phyloP scores from a whole-genome alignment of 768 basidiomycete species.

The Macrolepiota albuminosa region DNA sequence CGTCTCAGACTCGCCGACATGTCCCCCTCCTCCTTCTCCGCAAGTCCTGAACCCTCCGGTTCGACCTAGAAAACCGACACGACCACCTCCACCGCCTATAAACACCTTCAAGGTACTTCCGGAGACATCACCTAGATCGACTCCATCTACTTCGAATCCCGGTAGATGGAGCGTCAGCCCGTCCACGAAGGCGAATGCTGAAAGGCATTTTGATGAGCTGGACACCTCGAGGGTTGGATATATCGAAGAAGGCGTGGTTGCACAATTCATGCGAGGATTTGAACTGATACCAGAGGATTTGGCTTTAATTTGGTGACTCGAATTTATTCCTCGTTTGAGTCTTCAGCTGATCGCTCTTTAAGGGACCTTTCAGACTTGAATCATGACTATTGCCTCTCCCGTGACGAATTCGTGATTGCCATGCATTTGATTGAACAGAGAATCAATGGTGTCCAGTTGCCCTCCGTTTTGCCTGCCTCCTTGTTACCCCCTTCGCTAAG shows the following conservation, averaged over 20 bases:
- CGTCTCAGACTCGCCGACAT: conserved; percentile 4
- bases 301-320: conserved; percentile 31
- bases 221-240: conserved; percentile 25
- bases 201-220: conserved; percentile 26
- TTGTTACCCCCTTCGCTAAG: conserved; percentile 26
- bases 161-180: conserved; percentile 24
- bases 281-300: conserved; percentile 28
- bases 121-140: background rate
- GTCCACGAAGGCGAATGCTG: conserved; percentile 24
- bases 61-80: background rate
- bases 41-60: background rate
- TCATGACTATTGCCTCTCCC: conserved; percentile 27
- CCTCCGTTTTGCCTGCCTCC: conserved; percentile 26
- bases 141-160: background rate
- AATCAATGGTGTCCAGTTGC: conserved; percentile 27
- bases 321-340: background rate
- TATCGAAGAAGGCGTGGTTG: conserved; percentile 28
- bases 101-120: background rate
- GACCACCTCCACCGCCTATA: conserved; percentile 1
- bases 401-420: conserved; percentile 34
- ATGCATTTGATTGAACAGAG: conserved; percentile 30
- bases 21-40: conserved; percentile 4
- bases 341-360: background rate
- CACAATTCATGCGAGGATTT: conserved; percentile 28
- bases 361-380: conserved; percentile 33